Base-by-base conservation (phyloP, 495 filamentous ascomycete genomes). In the Mytilinidion resinicola region DNA sequence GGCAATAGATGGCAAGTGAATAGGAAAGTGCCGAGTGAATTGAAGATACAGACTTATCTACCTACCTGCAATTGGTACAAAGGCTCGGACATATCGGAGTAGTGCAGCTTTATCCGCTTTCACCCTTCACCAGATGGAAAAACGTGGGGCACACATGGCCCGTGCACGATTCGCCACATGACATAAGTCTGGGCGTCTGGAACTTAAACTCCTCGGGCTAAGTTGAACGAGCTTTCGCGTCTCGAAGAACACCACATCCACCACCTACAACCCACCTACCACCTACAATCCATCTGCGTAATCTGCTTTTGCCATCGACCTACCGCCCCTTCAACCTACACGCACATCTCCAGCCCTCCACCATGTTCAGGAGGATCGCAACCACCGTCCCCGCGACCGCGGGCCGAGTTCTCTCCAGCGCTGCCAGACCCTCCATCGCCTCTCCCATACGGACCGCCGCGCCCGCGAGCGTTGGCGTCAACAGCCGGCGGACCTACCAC, bases 401-500 rank as follows among this genome's bases (percentile, higher is more conserved):
- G 20, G 51, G 64, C 50, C 57, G 60, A 57, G 34, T 63, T n/a
- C 56, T 67, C 36, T 49, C 64, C 9, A 59, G 52, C 10, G 43
- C 30, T 19, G 53, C 53, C 34, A 58, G 64, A 12, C 60, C 64
- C 53, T 57, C 46, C 37, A 57, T 67, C 41, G 59, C 63, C 37
- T 66, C 63, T 44, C 59, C 59, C 38, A 21, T 66, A 35, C 63
- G 63, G 51, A 30, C 25, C 2, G 59, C 55, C 38, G 51, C 56
- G 37, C 55, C 63, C 52, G 54, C 43, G 33, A 65, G 58, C 55
- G 38, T 39, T 19, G 19, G 43, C n/a, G 41, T 37, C 25, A 59
- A 43, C 14, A 51, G 65, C 53, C 69, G 74, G 57, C 70, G 82
- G 57, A 72, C 71, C 62, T 85, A 85, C 63, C 82, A 85, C 64